These are phyloP conservation scores for Micractinium conductrix DNA, from an alignment of 139 green algal species.

Conservation along the genomic window DNA sequence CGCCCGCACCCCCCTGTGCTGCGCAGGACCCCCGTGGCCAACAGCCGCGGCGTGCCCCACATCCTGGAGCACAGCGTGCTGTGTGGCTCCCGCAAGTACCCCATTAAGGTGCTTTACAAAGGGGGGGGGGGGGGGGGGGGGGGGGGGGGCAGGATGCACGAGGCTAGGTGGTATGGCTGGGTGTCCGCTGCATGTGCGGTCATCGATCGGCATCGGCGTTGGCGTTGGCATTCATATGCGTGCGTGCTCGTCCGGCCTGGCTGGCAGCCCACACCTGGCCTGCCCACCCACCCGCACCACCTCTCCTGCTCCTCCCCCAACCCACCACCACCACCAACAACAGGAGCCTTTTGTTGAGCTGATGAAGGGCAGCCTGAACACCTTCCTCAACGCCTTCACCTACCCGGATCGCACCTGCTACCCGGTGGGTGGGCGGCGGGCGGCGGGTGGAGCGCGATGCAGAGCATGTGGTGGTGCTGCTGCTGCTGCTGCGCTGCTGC, in stretches of 20 bases:
- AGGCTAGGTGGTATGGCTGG: too few species aligned
- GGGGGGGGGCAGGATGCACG: too few species aligned
- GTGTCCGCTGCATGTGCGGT: too few species aligned
- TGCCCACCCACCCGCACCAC: background rate
- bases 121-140: too few species aligned
- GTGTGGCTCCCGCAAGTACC: constrained; percentile 91
- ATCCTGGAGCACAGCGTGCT: constrained; percentile 99
- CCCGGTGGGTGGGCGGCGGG: constrained; percentile 82
- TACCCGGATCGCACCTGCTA: constrained; percentile 99
- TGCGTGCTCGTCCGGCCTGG: too few species aligned
- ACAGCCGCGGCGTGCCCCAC: constrained; percentile 94
- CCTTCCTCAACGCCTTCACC: constrained; percentile 99
- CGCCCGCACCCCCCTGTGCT: background rate
- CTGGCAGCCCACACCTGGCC: background rate
- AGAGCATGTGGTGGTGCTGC: too few species aligned
- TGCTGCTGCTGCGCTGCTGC: too few species aligned
- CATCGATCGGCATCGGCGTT: too few species aligned
- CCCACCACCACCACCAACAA: constrained; percentile 17
- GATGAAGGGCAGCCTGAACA: constrained; percentile 97
- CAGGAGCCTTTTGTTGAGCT: constrained; percentile 99
- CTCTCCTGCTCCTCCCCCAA: background rate
- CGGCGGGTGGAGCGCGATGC: too few species aligned
- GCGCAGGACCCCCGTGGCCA: constrained; percentile 84
- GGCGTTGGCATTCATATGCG: too few species aligned
- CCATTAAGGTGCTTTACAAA: constrained; percentile 68